These are phyloP conservation scores for Dictyostelium citrinum DNA, from an alignment of 78 protist genomes.

Conservation along the genomic window DNA sequence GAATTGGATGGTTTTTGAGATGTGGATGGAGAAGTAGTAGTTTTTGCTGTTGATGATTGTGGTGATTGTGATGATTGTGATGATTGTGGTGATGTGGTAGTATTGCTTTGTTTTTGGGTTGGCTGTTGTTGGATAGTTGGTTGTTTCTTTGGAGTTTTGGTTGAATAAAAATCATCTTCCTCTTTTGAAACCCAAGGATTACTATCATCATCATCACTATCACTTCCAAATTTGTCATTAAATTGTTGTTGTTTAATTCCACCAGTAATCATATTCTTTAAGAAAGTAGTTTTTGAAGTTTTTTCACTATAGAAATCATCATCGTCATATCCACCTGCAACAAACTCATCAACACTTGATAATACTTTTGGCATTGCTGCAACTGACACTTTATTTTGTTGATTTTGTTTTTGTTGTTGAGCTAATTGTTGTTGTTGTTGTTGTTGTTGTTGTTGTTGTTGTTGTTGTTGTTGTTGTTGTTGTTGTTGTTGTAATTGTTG, in stretches of 20 bases:
- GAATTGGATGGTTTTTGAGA: background rate
- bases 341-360: slow-evolving; percentile 50
- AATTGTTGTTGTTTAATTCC: background rate
- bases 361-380: background rate
- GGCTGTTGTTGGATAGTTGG: background rate
- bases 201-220: slow-evolving; percentile 12
- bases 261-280: background rate
- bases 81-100: background rate
- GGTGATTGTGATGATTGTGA: background rate
- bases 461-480: background rate
- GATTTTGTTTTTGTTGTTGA: background rate
- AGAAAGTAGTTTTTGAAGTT: background rate
- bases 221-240: slow-evolving; percentile 37
- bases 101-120: background rate
- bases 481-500: background rate
- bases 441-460: background rate
- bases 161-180: background rate
- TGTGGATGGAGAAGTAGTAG: background rate
- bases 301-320: slow-evolving; percentile 25
- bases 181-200: slow-evolving; percentile 13
- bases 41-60: background rate
- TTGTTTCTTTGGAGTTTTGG: background rate
- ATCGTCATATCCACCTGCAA: background rate
- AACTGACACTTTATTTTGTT: background rate
- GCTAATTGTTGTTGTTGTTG: background rate